Evolutionary conservation across 2,329 filamentous ascomycete species (phyloP), one percentile per base, ranked within the genome.

Genomic region (Boeremia exigua): DNA sequence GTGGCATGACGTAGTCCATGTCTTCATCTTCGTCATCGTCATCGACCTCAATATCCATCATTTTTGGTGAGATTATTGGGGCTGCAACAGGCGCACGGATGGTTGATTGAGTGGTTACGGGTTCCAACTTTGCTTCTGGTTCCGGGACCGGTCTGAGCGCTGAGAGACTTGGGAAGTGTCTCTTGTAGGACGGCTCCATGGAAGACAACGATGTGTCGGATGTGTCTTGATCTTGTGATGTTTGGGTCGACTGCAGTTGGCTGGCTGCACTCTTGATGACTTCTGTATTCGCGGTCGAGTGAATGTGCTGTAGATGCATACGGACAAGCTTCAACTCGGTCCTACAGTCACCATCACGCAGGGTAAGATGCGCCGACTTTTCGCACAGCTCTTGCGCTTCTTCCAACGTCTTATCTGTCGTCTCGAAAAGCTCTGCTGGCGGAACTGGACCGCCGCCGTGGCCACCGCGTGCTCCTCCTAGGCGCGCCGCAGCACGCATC

Each of bases 301-400:
- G 80, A 1, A 92, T 86, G 51, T 88, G 82, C 8, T 77, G 77
- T 38, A 96, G 83, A 14, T 86, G 85, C 54, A 82, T 80, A 68
- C 87, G 85, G 48, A 93, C 88, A 42, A 86, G 88, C 25, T 81
- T 80, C 34, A 96, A 83, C 73, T 96, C 91, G 15, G 86, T 83
- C n/a, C 81, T 83, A 75, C 93, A 96, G 68, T 95, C 89, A 10
- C 92, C 93, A 48, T 92, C 89, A 23, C 93, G 86, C n/a, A 97
- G 81, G 58, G 95, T 92, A 68, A 96, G 91, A 70, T 96, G 92
- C 0, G 93, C 93, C 2, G 90, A 93, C 49, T 88, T 87, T 77
- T 97, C 93, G 72, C 91, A 96, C 66, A 92, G 85, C 52, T 83
- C 84, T 73, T 96, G 92, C 5, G 91, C 89, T 60, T 86, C 85